Percentiles rank a stretch among this genome's conserved stretches.
Conservation (phyloP, 2,329 filamentous ascomycete genomes). For the Neofusicoccum umdonicola region DNA sequence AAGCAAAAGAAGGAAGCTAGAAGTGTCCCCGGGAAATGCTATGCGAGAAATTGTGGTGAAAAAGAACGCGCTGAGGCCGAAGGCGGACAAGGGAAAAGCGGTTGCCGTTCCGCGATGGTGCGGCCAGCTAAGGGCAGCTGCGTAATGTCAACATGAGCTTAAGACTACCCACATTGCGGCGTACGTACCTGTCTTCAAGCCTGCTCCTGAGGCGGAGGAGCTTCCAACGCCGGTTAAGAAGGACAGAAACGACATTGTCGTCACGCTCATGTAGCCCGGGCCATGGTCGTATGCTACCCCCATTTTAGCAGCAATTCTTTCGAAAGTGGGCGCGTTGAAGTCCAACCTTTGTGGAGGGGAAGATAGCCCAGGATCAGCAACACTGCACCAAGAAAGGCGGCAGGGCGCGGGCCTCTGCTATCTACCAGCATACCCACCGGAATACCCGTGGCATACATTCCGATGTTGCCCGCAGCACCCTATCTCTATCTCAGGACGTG, state of each 20-base stretch:
- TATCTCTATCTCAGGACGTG: conserved; percentile 32
- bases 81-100: conserved; percentile 87
- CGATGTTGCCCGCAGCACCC: conserved; percentile 74
- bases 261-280: conserved; percentile 54
- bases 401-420: conserved; percentile 72
- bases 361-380: conserved; percentile 79
- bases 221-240: conserved; percentile 85
- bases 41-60: conserved; percentile 79
- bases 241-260: conserved; percentile 73
- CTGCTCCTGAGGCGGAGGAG: conserved; percentile 83
- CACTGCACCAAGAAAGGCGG: conserved; percentile 71
- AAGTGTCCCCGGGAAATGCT: conserved; percentile 79
- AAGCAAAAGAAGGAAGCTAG: conserved; percentile 75
- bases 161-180: background rate
- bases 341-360: conserved; percentile 64
- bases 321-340: conserved; percentile 4
- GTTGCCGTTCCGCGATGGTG: conserved; percentile 89
- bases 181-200: conserved; percentile 68
- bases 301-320: conserved; percentile 26
- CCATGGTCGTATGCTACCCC: conserved; percentile 68
- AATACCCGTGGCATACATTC: conserved; percentile 90
- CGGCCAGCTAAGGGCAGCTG: conserved; percentile 86
- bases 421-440: conserved; percentile 88
- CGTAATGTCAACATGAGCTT: conserved; percentile 21
- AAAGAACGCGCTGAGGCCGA: conserved; percentile 94